Conservation (phyloP, 225 moss, liverwort and hornwort species). For the Neckera pumila region DNA sequence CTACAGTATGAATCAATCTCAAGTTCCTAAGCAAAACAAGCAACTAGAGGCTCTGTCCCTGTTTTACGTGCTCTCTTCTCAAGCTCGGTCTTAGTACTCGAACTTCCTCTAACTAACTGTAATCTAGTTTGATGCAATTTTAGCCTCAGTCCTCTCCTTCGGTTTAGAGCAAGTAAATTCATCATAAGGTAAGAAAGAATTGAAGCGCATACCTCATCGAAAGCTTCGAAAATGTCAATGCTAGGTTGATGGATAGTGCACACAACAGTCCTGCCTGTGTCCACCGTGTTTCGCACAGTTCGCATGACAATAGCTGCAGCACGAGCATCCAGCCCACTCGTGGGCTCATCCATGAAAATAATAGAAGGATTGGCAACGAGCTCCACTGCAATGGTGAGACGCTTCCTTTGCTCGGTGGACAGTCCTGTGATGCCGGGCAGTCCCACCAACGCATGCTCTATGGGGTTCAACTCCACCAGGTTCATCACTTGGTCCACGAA, state of each 20-base stretch:
- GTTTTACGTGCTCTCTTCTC: neutral
- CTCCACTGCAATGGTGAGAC: slow-evolving; percentile 47
- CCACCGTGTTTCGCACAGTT: slow-evolving; percentile 44
- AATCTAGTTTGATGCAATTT: too few species aligned
- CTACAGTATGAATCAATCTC: neutral
- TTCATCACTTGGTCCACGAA: slow-evolving; percentile 53
- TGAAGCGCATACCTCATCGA: slow-evolving; percentile 18
- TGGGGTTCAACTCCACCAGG: slow-evolving; percentile 29
- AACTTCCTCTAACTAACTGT: neutral
- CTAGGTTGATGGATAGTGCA: slow-evolving; percentile 55
- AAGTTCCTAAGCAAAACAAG: neutral
- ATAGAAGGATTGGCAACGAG: slow-evolving; percentile 45
- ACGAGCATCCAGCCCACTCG: slow-evolving; percentile 45
- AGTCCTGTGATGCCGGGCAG: slow-evolving; percentile 36
- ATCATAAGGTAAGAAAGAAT: neutral
- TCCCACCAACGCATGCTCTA: slow-evolving; percentile 42
- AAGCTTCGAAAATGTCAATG: slow-evolving; percentile 51
- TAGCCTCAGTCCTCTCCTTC: neutral
- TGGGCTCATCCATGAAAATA: slow-evolving; percentile 55
- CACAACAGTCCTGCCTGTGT: slow-evolving; percentile 43
- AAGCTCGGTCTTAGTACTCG: neutral
- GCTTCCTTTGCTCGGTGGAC: slow-evolving; percentile 50
- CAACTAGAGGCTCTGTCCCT: neutral
- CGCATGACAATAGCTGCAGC: slow-evolving; percentile 53
- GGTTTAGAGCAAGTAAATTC: too few species aligned